Evolutionary conservation across 495 filamentous ascomycete species (phyloP).

Genomic region (Antarctomyces pellizariae): DNA sequence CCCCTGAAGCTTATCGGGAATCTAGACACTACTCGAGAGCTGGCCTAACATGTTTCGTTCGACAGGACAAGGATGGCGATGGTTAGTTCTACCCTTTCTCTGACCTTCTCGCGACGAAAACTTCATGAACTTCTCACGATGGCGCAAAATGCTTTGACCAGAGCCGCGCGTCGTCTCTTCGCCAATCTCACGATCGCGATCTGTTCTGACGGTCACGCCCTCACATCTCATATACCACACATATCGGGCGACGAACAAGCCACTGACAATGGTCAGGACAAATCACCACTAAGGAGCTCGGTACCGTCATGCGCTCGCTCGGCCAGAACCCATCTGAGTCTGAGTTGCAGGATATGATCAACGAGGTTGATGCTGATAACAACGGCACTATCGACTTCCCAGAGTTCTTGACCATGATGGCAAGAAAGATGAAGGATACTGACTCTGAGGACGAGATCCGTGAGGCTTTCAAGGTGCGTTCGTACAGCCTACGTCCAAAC

Average conservation of each 20-base stretch:
- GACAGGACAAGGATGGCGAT: slow-evolving; percentile 98
- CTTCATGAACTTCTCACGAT: too few species aligned
- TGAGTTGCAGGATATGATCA: slow-evolving; percentile 99
- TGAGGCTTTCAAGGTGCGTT: slow-evolving; percentile 35
- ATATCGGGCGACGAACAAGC: too few species aligned
- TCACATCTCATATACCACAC: too few species aligned
- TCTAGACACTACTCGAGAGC: slow-evolving; percentile 2
- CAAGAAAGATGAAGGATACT: slow-evolving; percentile 99
- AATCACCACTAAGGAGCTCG: slow-evolving; percentile 98
- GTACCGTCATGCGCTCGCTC: slow-evolving; percentile 98
- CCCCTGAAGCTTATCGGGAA: slow-evolving; percentile 1
- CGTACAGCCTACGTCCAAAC: too few species aligned
- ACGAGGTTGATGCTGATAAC: slow-evolving; percentile 98
- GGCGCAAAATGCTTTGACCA: too few species aligned
- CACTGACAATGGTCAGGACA: slow-evolving; percentile 45
- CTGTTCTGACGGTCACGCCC: too few species aligned
- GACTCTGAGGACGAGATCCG: slow-evolving; percentile 99
- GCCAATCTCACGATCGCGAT: too few species aligned
- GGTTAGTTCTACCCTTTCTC: slow-evolving; percentile 37
- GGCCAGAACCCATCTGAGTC: slow-evolving; percentile 98
- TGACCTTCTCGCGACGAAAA: too few species aligned
- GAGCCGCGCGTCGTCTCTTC: too few species aligned
- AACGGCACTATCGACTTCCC: slow-evolving; percentile 99
- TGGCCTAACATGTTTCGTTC: slow-evolving; percentile 4
- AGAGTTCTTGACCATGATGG: slow-evolving; percentile 99